Conservation (phyloP, 1,284 basidiomycete species). For the Trichosporon sp. region DNA sequence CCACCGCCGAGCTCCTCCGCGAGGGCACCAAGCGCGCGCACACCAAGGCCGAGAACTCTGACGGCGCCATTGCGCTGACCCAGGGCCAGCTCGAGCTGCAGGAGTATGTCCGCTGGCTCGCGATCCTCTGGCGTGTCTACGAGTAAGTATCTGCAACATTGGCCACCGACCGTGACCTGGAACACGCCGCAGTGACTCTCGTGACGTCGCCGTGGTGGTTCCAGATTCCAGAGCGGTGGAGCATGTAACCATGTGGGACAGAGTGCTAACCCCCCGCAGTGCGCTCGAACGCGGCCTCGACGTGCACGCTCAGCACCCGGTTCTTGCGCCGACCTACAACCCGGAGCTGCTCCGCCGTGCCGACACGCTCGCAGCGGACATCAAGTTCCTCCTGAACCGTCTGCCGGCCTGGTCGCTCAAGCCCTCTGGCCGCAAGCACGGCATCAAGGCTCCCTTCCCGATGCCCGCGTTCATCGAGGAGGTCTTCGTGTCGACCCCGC, state of each 20-base stretch:
- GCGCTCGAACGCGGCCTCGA: conserved; percentile 69
- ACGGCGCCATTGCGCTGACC: conserved; percentile 65
- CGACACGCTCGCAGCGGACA: conserved; percentile 66
- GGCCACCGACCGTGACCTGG: neutral
- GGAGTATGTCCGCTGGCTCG: conserved; percentile 71
- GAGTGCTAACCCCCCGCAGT: conserved; percentile 50
- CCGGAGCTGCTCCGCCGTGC: conserved; percentile 68
- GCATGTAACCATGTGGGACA: neutral
- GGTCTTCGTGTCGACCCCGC: conserved; percentile 59
- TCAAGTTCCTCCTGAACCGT: conserved; percentile 64
- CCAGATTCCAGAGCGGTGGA: neutral
- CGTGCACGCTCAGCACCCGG: conserved; percentile 65
- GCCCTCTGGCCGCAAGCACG: conserved; percentile 39
- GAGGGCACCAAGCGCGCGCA: conserved; percentile 67
- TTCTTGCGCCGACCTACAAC: conserved; percentile 71
- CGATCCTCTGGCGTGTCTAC: conserved; percentile 78
- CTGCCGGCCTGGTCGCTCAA: conserved; percentile 53
- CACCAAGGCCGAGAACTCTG: conserved; percentile 65
- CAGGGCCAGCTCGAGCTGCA: conserved; percentile 66
- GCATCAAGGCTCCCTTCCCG: conserved; percentile 61
- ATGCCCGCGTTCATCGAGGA: conserved; percentile 54
- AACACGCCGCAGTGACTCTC: neutral
- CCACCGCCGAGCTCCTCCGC: conserved; percentile 59
- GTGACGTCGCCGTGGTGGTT: neutral
- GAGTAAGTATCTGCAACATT: conserved; percentile 61